Base-by-base conservation (phyloP, 306 rosid genomes). In the Sphenostylis stenocarpa region DNA sequence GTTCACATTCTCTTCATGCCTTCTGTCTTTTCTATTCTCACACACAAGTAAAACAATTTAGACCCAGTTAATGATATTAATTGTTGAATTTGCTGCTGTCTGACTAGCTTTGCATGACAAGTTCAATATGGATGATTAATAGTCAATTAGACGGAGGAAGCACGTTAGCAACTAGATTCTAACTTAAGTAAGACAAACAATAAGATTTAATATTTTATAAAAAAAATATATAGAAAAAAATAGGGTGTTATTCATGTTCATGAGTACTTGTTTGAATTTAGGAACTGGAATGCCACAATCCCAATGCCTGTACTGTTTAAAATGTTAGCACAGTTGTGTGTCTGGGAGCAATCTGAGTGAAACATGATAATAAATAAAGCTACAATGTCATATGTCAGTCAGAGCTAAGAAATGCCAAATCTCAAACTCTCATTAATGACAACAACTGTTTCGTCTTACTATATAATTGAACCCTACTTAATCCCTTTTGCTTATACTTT, bases 241-340 rank as follows among this genome's bases (percentile, higher is more conserved):
- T n/a, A n/a, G n/a, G n/a, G n/a, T n/a, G n/a, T n/a, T n/a, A n/a
- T n/a, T n/a, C n/a, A n/a, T n/a, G n/a, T n/a, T n/a, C n/a, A n/a
- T n/a, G n/a, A n/a, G n/a, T n/a, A n/a, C n/a, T n/a, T n/a, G n/a
- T n/a, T 41, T 68, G 21, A 69, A 68, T 49, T 69, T 34, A 36
- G 0, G 33, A 11, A 62, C 11, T 53, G 23, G 45, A 76, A 58
- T 49, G 51, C 62, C 70, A 66, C 73, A 72, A 77, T 67, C 79
- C 65, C 75, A 66, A 77, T 72, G 80, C 11, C 55, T 76, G 58
- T 72, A 66, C 80, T 66, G 64, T 45, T 70, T 39, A 76, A 72
- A 74, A 77, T 80, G 83, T 77, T 67, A 49, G 80, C 77, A 72
- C 84, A 81, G 83, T 72, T 80, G 82, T 80, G 77, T 19, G 39